Evolutionary conservation across 1,284 basidiomycete species (phyloP).

Genomic region (Waitea zeae): DNA sequence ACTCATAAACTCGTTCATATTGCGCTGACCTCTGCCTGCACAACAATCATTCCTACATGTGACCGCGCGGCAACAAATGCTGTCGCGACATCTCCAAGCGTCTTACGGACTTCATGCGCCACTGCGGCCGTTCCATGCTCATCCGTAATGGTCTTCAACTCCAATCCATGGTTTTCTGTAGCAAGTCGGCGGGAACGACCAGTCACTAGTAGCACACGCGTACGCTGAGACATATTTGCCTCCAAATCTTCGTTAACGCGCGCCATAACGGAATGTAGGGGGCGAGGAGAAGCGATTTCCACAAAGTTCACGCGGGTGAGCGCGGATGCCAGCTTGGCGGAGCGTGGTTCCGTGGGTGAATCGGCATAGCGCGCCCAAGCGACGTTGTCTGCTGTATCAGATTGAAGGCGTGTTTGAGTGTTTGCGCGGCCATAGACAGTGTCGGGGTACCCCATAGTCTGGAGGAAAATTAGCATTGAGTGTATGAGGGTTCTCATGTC

Average conservation of each 20-base stretch:
- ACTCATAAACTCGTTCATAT: too few species aligned
- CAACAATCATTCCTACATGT: constrained; percentile 46
- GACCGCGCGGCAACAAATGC: constrained; percentile 48
- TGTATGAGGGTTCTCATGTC: constrained; percentile 7
- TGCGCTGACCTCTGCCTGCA: too few species aligned
- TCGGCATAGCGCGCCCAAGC: constrained; percentile 22
- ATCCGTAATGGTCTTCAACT: constrained; percentile 47
- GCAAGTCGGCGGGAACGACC: constrained; percentile 58
- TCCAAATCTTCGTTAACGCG: constrained; percentile 13
- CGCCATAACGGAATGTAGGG: constrained; percentile 31
- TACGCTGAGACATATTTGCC: constrained; percentile 10
- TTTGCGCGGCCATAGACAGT: constrained; percentile 25
- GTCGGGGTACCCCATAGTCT: constrained; percentile 18
- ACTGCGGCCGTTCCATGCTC: constrained; percentile 24
- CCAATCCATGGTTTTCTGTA: constrained; percentile 40
- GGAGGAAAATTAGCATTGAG: too few species aligned
- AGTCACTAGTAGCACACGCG: constrained; percentile 39
- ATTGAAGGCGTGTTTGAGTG: constrained; percentile 22
- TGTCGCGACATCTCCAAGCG: constrained; percentile 67
- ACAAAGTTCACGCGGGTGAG: constrained; percentile 37
- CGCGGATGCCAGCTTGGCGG: constrained; percentile 15
- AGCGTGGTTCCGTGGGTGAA: constrained; percentile 8
- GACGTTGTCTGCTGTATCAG: constrained; percentile 26
- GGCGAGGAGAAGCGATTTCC: constrained; percentile 29
- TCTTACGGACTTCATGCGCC: constrained; percentile 49